Percentiles rank a stretch among this genome's conserved stretches.
phyloP scores from a whole-genome alignment of 1,139 yeast genomes.

The Suhomyces choctaworum region DNA sequence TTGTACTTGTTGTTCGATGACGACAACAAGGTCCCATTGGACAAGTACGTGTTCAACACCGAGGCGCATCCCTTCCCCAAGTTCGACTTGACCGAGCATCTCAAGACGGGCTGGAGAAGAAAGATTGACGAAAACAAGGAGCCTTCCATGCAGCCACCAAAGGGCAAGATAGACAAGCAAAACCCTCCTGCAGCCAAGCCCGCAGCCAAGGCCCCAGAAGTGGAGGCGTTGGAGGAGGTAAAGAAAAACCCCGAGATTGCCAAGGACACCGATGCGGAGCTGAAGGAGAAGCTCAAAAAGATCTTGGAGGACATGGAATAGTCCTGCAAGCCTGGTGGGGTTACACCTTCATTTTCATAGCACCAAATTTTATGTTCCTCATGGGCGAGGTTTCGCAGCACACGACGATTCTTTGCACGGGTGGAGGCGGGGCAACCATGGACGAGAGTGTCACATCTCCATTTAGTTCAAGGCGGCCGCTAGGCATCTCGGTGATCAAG shows the following conservation, averaged over 20 bases:
- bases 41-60: constrained; percentile 78
- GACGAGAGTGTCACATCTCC: too few relatives aligned
- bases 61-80: constrained; percentile 92
- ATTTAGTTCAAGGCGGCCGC: too few relatives aligned
- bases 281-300: constrained; percentile 28
- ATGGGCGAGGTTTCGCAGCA: too few relatives aligned
- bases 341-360: too few relatives aligned
- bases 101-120: constrained; percentile 67
- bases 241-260: constrained; percentile 34
- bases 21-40: constrained; percentile 55
- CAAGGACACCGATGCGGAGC: constrained; percentile 27
- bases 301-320: constrained; percentile 20
- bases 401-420: too few relatives aligned
- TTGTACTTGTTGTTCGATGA: constrained; percentile 79
- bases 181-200: constrained; percentile 47
- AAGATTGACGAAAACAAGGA: constrained; percentile 22
- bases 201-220: constrained; percentile 40
- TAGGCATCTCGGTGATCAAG: too few relatives aligned
- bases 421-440: too few relatives aligned
- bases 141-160: constrained; percentile 21
- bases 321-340: too few relatives aligned
- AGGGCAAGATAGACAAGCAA: constrained; percentile 29
- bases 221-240: constrained; percentile 39
- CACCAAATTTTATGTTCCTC: too few relatives aligned
- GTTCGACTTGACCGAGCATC: constrained; percentile 54